Evolutionary conservation across 2,329 filamentous ascomycete species (phyloP).

Genomic region (Penicillium verrucosum): DNA sequence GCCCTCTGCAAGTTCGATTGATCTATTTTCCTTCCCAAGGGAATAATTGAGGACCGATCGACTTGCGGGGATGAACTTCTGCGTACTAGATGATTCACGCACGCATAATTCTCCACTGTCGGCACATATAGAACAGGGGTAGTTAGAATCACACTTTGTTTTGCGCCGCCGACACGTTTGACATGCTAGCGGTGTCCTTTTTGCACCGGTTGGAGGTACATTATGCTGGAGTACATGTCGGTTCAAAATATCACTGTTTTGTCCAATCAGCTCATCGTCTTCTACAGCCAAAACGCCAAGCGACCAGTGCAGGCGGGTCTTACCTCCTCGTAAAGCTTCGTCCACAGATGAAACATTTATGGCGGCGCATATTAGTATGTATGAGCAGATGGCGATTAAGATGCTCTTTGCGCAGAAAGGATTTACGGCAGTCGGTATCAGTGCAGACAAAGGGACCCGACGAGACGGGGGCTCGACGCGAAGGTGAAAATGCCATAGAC

Average conservation of each 20-base stretch:
- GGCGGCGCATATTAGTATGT: neutral
- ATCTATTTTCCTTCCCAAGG: neutral
- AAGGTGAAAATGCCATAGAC: neutral
- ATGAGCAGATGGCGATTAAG: neutral
- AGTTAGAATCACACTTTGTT: neutral
- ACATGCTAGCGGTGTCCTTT: neutral
- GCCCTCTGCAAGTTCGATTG: neutral
- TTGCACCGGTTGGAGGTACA: neutral
- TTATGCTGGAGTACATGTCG: neutral
- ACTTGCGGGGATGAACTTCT: neutral
- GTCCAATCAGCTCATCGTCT: neutral
- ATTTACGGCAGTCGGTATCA: neutral
- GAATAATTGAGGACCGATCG: neutral
- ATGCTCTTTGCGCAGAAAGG: neutral
- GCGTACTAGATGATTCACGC: neutral
- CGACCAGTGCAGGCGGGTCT: neutral
- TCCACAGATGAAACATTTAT: neutral
- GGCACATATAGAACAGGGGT: neutral
- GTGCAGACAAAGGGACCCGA: neutral
- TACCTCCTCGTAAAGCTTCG: neutral
- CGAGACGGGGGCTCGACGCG: neutral
- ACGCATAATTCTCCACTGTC: neutral
- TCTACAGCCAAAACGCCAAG: neutral
- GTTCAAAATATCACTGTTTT: neutral
- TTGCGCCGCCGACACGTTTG: neutral